Evolutionary conservation across 495 filamentous ascomycete species (phyloP), one percentile per base, ranked within the genome.

Genomic region (Chaetomium cochliodes): DNA sequence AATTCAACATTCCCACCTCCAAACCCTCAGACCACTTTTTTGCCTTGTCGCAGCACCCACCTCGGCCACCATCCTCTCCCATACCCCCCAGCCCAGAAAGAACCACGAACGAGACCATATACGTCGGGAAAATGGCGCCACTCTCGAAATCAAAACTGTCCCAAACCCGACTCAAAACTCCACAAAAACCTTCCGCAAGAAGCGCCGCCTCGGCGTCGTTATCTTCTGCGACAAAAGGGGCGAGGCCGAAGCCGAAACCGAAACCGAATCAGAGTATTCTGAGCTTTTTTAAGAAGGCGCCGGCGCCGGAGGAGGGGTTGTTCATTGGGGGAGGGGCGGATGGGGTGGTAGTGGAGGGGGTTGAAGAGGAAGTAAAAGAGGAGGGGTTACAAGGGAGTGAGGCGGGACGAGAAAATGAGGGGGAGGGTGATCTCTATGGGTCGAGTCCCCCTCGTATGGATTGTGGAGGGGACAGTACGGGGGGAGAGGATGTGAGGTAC

Each of bases 231-330:
- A 30, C 23, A 20, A 63, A 56, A n/a, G 22, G 65, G 6, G 74
- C 74, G 59, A 65, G 67, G 47, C 76, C 70, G 47, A 77, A 72
- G 22, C 47, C 67, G 50, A 78, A 73, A 26, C 46, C 70, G 13
- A 66, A 66, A 41, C 65, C 82, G 7, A 96, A 94, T 74, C 80
- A 78, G 13, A 96, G 87, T 67, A 96, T 97, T 54, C 72, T 92
- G 63, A 88, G 77, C 64, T 94, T 92, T 73, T 94, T 94, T 77
- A 88, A 91, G 77, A 94, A 92, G 74, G 80, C 84, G 0, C 85
- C 89, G 58, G 25, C 16, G 30, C 30, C 23, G 8, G 71, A 79
- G 22, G 72, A 77, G 30, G 52, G 52, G 39, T 65, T 77, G 3
- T 77, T 77, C 62, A 71, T 77, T 20, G 69, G 50, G 0, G 70